These are phyloP conservation scores for Galium porrigens DNA, from an alignment of 305 asterid genomes.

Conservation along the genomic window DNA sequence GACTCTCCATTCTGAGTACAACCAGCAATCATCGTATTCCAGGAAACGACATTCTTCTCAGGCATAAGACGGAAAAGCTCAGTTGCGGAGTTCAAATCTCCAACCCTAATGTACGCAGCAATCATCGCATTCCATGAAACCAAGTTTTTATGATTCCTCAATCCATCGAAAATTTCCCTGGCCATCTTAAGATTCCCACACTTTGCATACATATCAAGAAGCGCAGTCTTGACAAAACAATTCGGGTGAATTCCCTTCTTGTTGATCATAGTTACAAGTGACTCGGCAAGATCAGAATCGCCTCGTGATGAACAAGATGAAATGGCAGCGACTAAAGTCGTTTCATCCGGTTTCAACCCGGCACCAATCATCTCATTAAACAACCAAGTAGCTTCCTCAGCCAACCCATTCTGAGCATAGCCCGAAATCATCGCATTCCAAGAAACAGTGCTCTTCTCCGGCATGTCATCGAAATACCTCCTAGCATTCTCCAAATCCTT, in stretches of 20 bases:
- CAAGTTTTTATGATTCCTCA: conserved; percentile 28
- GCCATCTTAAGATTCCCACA: conserved; percentile 48
- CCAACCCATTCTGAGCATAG: conserved; percentile 44
- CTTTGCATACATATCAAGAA: conserved; percentile 64
- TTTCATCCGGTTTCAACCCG: conserved; percentile 42
- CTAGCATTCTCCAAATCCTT: conserved; percentile 48
- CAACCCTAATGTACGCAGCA: conserved; percentile 42
- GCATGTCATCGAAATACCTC: conserved; percentile 45
- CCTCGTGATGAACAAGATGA: conserved; percentile 46
- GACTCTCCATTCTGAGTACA: conserved; percentile 63
- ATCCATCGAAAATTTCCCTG: conserved; percentile 38
- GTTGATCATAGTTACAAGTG: conserved; percentile 29
- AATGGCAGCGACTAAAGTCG: conserved; percentile 50
- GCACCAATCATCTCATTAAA: conserved; percentile 40
- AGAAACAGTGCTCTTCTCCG: conserved; percentile 41
- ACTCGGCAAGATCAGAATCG: conserved; percentile 33
- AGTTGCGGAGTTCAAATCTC: conserved; percentile 42
- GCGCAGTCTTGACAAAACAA: conserved; percentile 40
- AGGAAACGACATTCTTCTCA: conserved; percentile 41
- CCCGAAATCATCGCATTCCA: conserved; percentile 79
- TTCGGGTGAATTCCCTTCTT: conserved; percentile 24
- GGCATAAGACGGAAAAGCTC: conserved; percentile 49
- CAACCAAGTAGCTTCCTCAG: conserved; percentile 36
- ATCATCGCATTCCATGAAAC: conserved; percentile 70
- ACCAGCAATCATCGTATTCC: conserved; percentile 73